Conservation (phyloP, 192 early-diverging fungal species). For the Backusella psychrophila region DNA sequence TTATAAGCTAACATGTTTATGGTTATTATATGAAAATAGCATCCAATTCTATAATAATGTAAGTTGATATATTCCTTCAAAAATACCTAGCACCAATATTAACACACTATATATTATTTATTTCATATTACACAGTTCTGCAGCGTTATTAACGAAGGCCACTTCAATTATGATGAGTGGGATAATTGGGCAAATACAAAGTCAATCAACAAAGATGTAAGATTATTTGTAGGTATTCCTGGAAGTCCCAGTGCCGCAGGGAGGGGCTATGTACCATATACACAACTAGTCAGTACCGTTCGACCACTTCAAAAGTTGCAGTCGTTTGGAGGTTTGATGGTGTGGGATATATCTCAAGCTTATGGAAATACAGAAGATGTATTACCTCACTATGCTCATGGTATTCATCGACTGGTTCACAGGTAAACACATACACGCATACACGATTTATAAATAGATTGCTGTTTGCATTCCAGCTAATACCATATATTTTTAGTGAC, state of each 20-base stretch:
- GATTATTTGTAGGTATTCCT: conserved; percentile 63
- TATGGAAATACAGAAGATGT: conserved; percentile 21
- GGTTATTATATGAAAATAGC: conserved; percentile 8
- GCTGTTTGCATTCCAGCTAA: not conserved
- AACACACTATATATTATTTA: not conserved
- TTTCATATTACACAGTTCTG: conserved; percentile 44
- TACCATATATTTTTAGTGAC: not conserved
- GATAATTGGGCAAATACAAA: conserved; percentile 60
- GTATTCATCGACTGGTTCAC: conserved; percentile 20
- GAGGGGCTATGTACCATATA: conserved; percentile 51
- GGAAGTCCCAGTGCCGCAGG: conserved; percentile 56
- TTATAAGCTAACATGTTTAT: not conserved
- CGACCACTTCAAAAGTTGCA: conserved; percentile 35
- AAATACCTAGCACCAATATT: not conserved
- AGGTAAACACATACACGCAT: not conserved
- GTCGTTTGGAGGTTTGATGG: conserved; percentile 34
- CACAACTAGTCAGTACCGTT: conserved; percentile 46
- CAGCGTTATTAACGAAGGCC: conserved; percentile 38
- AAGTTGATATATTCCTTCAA: not conserved
- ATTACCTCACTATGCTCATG: conserved; percentile 28
- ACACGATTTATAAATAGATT: not conserved
- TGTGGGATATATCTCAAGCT: conserved; percentile 33
- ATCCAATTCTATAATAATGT: conserved; percentile 80
- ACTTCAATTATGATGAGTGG: conserved; percentile 74
- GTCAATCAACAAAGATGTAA: conserved; percentile 61